These are phyloP conservation scores for Aegilops bicornis DNA, from an alignment of 176 grass and related monocot species.

Conservation along the genomic window DNA sequence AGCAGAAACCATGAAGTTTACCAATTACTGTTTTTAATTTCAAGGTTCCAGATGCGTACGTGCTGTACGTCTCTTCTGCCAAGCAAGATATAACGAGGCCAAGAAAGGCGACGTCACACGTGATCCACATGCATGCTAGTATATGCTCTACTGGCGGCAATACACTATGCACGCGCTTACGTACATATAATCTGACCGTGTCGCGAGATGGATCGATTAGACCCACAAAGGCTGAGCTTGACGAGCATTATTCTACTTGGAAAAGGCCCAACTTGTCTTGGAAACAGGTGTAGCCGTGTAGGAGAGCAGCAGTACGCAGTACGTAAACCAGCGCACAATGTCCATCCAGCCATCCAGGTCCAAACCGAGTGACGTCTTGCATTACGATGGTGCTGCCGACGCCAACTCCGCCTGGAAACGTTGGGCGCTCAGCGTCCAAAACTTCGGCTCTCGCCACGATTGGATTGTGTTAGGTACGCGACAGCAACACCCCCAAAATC, in stretches of 20 bases:
- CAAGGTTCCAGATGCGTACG: not conserved
- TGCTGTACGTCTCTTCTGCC: not conserved
- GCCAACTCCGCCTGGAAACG: not conserved
- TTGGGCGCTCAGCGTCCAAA: not conserved
- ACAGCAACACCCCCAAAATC: not conserved
- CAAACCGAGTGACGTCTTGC: slow-evolving; percentile 22
- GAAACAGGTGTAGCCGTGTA: not conserved
- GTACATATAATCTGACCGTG: not conserved
- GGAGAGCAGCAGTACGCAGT: not conserved
- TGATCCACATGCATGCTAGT: slow-evolving; percentile 36
- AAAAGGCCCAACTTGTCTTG: not conserved
- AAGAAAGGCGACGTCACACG: slow-evolving; percentile 31
- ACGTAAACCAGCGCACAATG: not conserved
- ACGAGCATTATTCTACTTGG: not conserved
- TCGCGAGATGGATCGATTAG: not conserved
- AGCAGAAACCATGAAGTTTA: too few species aligned
- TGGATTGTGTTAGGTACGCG: not conserved
- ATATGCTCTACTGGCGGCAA: slow-evolving; percentile 5
- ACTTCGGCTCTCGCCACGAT: not conserved
- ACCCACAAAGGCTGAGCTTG: not conserved
- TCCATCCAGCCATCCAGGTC: not conserved
- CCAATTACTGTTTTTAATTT: too few species aligned
- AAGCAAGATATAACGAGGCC: slow-evolving; percentile 6
- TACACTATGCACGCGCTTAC: not conserved
- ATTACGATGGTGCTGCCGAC: slow-evolving; percentile 32